Evolutionary conservation across 2,329 filamentous ascomycete genomes (phyloP), one percentile per base, ranked within the genome.

Genomic region (Neurospora sp.): DNA sequence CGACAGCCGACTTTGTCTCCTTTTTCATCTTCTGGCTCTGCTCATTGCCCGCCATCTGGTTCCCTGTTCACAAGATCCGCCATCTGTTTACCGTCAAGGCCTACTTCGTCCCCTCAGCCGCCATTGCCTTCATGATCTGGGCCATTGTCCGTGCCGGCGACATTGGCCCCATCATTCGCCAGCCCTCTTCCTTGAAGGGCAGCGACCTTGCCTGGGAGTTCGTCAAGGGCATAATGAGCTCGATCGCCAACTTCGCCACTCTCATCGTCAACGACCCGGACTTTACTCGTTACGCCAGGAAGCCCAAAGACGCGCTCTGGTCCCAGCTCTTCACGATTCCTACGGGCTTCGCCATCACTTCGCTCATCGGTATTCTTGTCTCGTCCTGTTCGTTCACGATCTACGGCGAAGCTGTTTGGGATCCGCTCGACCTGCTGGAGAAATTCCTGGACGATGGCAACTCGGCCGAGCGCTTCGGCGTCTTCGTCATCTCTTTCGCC

Each of bases 21-120:
- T 97, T 97, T 81, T 91, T 97, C 82, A 82, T 97, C 70, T 97
- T 97, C 80, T 97, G 93, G 92, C 78, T 93, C 2, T 82, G 86
- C 73, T 94, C 91, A 1, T 83, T 97, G 1, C 93, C 93, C 0
- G 93, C 93, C 23, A 90, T 97, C 72, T 97, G 91, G 90, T 94
- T 96, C 74, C 93, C 93, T 0, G 93, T 97, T 1, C 92, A 97
- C 80, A 88, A 95, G 81, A 90, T 97, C 76, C 89, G 93, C 66
- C 93, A 97, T 78, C 83, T 97, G 4, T 97, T 97, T 81, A 97
- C 93, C 0, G 91, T 93, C 77, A 97, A 97, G 82, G 89, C 94
- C 0, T 91, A 89, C 77, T 87, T 96, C 71, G 93, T 96, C 0
- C 94, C 94, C 0, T 85, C 86, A 43, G 93, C 93, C n/a, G 93